These are phyloP conservation scores for Botryotinia convoluta DNA, from an alignment of 2,329 filamentous ascomycete genomes.

Conservation along the genomic window DNA sequence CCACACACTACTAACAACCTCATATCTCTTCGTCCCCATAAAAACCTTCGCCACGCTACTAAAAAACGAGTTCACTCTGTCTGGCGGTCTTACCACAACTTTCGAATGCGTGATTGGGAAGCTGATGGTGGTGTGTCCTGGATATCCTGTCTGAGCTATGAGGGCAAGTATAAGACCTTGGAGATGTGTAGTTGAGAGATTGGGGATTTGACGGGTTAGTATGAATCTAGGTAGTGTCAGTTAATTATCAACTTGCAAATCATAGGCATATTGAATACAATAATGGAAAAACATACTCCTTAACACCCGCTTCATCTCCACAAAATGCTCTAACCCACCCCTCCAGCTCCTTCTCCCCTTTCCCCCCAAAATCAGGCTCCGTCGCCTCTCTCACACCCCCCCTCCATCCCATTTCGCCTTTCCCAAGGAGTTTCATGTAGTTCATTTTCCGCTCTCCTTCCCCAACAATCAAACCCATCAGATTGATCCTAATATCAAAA, in stretches of 20 bases:
- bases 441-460: conserved; percentile 47
- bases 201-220: conserved; percentile 52
- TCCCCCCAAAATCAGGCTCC: conserved; percentile 24
- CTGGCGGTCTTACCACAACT: conserved; percentile 51
- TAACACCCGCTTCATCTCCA: conserved; percentile 29
- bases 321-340: conserved; percentile 32
- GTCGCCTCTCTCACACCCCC: conserved; percentile 34
- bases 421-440: conserved; percentile 51
- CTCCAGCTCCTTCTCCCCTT: conserved; percentile 5
- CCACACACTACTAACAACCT: conserved; percentile 56
- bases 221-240: conserved; percentile 41
- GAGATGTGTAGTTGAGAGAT: conserved; percentile 54
- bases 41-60: conserved; percentile 52
- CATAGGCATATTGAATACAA: not conserved
- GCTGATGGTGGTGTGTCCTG: conserved; percentile 48
- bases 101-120: conserved; percentile 51
- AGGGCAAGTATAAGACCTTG: conserved; percentile 54
- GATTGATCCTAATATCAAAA: conserved; percentile 54
- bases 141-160: conserved; percentile 50
- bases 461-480: conserved; percentile 52
- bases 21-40: conserved; percentile 52
- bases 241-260: not conserved
- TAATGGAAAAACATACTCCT: conserved; percentile 27
- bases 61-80: conserved; percentile 46
- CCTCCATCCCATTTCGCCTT: conserved; percentile 50